Base-by-base conservation (phyloP, 2,329 filamentous ascomycete genomes). In the Neofusicoccum umdonicola region DNA sequence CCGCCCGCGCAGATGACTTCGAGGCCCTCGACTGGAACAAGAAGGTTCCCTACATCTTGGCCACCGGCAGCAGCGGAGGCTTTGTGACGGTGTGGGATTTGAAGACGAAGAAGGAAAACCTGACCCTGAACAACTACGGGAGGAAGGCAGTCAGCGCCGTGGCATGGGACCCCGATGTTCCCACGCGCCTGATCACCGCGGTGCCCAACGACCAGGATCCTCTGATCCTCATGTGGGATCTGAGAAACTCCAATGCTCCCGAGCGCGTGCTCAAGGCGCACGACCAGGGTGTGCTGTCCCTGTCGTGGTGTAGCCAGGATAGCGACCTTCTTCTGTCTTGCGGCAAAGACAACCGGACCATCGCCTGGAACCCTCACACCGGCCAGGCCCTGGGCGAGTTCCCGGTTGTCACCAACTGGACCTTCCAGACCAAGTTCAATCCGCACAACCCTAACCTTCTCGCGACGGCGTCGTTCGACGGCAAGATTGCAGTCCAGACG, bases 1-100 rank as follows among this genome's bases (percentile, higher is more conserved):
- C 92, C 47, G 93, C 93, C 68, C 90, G 94, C 74, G 91, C 93
- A 44, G 94, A 98, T 73, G 95, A 99, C 71, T 91, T 98, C 69
- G 95, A 98, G 73, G 96, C 93, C 69, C 84, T 99, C 66, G 94
- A 97, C 71, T 99, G 96, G 96, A 99, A 99, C 80, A 93, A 93
- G 75, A 98, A 96, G 81, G 94, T 98, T 47, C 88, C 94, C 13
- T 94, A 99, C 76, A 99, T 99, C 76, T 82, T 99, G 70, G 95
- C 94, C 17, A 98, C 94, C 9, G 95, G 95, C 69, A 94, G 93
- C 74, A 90, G 88, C 67, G 93, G 93, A 57, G 95, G 95, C 4
- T 96, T 98, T 73, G 93, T 98, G 41, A 98, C 95, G 2, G 94
- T 99, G 17, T 99, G 95, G 95, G 95, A 99, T 80, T 85, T 98